phyloP scores from a whole-genome alignment of 2,329 filamentous ascomycete genomes.

The Arthroderma uncinatum region DNA sequence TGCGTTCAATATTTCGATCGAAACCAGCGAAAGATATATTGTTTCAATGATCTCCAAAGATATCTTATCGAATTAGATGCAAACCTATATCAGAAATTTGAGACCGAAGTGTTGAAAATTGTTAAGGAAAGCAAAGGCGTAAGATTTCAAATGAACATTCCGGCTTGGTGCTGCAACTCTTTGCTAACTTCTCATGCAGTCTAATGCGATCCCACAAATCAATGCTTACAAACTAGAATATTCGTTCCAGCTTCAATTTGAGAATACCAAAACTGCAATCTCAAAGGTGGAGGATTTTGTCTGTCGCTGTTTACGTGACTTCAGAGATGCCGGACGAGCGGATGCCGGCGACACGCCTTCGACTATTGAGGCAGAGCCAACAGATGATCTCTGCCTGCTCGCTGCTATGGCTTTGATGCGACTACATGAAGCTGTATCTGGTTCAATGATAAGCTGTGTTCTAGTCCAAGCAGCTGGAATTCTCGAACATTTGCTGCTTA shows the following conservation, averaged over 20 bases:
- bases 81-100: conserved; percentile 19
- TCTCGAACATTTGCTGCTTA: conserved; percentile 29
- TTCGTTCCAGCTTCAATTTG: conserved; percentile 28
- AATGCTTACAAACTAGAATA: conserved; percentile 37
- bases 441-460: conserved; percentile 19
- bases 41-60: conserved; percentile 34
- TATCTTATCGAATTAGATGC: conserved; percentile 26
- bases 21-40: conserved; percentile 35
- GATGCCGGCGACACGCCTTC: conserved; percentile 20
- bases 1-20: conserved; percentile 33
- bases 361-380: conserved; percentile 34
- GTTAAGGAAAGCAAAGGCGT: not conserved
- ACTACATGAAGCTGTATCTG: conserved; percentile 18
- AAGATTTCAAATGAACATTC: not conserved
- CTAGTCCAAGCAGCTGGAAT: conserved; percentile 28
- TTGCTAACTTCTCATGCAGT: not conserved
- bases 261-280: conserved; percentile 20
- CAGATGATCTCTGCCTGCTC: conserved; percentile 35
- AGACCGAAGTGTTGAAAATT: conserved; percentile 16
- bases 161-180: too few species aligned
- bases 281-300: conserved; percentile 29
- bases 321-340: conserved; percentile 20
- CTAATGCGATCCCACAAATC: conserved; percentile 24
- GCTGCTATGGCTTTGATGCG: conserved; percentile 34
- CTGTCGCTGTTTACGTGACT: conserved; percentile 28